A percentile compares a stretch with the other conserved stretches of the same genome.
phyloP scores from a whole-genome alignment of 2,329 filamentous ascomycete species.

The Colletotrichum cordylinicola region DNA sequence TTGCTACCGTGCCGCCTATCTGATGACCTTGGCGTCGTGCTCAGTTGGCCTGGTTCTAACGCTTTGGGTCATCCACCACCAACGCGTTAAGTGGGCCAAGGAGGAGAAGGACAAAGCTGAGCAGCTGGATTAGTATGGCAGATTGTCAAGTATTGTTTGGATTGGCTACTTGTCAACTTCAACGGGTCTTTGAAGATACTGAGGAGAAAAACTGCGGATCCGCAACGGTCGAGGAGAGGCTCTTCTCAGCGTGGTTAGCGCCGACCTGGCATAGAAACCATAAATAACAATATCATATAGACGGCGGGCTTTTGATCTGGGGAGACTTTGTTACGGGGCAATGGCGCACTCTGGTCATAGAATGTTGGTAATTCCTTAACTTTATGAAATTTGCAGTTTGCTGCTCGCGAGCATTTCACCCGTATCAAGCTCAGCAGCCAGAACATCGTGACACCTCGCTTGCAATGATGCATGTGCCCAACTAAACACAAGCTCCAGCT shows the following conservation, averaged over 20 bases:
- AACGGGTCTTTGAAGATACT: neutral
- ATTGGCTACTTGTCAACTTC: neutral
- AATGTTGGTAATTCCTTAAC: neutral
- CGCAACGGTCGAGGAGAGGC: neutral
- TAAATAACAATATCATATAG: neutral
- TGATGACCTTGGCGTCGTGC: constrained; percentile 77
- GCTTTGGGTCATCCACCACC: constrained; percentile 72
- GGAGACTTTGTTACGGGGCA: neutral
- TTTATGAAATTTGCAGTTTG: neutral
- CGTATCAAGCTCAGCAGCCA: neutral
- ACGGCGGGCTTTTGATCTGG: neutral
- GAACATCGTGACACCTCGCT: neutral
- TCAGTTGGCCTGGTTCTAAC: constrained; percentile 71
- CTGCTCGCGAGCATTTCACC: neutral
- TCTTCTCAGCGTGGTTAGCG: neutral
- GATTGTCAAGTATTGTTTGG: neutral
- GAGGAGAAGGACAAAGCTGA: constrained; percentile 41
- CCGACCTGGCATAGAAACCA: neutral
- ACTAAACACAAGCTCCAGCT: neutral
- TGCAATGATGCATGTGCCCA: neutral
- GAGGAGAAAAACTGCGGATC: neutral
- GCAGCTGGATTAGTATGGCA: constrained; percentile 38
- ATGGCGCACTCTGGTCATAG: neutral
- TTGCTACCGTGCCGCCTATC: constrained; percentile 85
- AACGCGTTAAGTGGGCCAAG: constrained; percentile 46